Base-by-base conservation (phyloP, 1,139 yeast genomes). In the Meyerozyma guilliermondii region DNA sequence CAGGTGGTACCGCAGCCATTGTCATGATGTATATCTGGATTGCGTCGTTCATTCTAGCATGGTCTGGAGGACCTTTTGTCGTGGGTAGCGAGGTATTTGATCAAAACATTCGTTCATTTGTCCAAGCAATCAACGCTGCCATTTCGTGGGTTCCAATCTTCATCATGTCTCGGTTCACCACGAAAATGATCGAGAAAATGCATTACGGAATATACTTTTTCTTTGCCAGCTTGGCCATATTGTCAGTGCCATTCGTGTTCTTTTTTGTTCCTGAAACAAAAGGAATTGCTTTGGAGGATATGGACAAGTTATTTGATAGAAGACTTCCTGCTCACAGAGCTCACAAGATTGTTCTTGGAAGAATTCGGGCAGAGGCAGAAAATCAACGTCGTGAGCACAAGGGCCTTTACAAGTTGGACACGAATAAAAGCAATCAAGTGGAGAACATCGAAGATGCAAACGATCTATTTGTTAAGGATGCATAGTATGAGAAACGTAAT, bases 11-110 rank as follows among this genome's bases (percentile, higher is more conserved):
- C 27, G 72, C 71, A 9, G 75, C 75, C 10, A 65, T 68, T 49
- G 74, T 58, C 7, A 56, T 69, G 63, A 68, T 70, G 73, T 70
- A 69, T 49, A 55, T 69, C 38, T 69, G 74, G 73, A 65, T 68
- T 40, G 72, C 72, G 5, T 64, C 71, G 1, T 70, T 69, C 43
- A 68, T 68, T 38, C 55, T 63, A 38, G 73, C 73, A 1, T 70
- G 76, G 75, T 65, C 71, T 11, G 73, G 72, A 7, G 74, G 72
- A 30, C 75, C 75, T 3, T 70, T 65, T 47, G 74, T 70, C 33
- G 65, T 68, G 38, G 74, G 76, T 9, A 53, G 67, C 41, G 76
- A 70, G 49, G 65, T 69, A 1, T 69, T 67, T 48, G 74, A 68
- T 50, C 71, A 66, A 47, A 67, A 68, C 45, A 65, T 69, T 45